Evolutionary conservation across 2,329 filamentous ascomycete genomes (phyloP).

Genomic region (Fusarium multiceps): DNA sequence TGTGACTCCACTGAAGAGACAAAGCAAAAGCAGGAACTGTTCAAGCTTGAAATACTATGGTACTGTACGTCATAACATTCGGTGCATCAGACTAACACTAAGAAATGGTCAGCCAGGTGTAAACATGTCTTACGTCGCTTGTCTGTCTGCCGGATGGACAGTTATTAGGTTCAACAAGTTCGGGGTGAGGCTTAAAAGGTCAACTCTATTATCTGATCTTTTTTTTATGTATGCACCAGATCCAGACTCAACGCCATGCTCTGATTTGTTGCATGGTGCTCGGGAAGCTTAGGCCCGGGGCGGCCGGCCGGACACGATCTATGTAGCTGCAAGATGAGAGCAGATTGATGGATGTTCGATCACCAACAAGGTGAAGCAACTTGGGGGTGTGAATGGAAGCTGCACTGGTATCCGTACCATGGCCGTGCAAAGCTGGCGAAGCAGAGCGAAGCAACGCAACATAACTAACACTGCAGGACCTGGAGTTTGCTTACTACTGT

Average conservation of each 20-base stretch:
- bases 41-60: not conserved
- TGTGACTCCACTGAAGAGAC: constrained; percentile 32
- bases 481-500: constrained; percentile 27
- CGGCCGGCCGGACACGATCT: constrained; percentile 28
- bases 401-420: not conserved
- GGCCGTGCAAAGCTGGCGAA: not conserved
- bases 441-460: not conserved
- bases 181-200: not conserved
- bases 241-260: constrained; percentile 33
- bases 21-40: constrained; percentile 36
- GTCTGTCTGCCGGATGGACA: constrained; percentile 9
- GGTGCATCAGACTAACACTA: constrained; percentile 15
- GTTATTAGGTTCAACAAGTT: not conserved
- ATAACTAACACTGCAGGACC: not conserved
- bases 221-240: constrained; percentile 3
- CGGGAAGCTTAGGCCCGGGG: constrained; percentile 12
- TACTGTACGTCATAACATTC: constrained; percentile 27
- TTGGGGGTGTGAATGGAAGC: constrained; percentile 3
- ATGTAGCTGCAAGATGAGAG: constrained; percentile 19
- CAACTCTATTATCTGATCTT: not conserved
- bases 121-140: not conserved
- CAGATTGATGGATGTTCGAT: constrained; percentile 10
- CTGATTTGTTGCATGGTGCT: constrained; percentile 15
- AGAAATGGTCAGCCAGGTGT: not conserved
- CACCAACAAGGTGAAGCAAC: not conserved